Evolutionary conservation across 2,329 filamentous ascomycete genomes (phyloP).

Genomic region (Microdochium bolleyi): DNA sequence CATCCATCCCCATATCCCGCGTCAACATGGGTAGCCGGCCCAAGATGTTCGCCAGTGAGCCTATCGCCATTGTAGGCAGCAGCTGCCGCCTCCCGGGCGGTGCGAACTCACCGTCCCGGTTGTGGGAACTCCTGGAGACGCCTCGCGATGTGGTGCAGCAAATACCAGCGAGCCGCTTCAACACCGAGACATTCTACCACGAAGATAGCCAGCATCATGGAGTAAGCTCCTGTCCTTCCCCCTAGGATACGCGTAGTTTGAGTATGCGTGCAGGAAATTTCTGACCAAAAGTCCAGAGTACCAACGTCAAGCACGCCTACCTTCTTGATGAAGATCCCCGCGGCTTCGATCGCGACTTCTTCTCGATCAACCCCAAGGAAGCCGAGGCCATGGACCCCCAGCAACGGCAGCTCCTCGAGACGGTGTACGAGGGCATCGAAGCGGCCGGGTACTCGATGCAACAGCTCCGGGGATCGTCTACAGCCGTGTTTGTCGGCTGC

Average conservation of each 20-base stretch:
- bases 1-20: not conserved
- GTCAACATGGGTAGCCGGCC: not conserved
- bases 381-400: slow-evolving; percentile 28
- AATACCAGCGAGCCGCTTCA: slow-evolving; percentile 4
- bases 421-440: slow-evolving; percentile 29
- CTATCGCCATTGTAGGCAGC: slow-evolving; percentile 6
- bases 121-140: slow-evolving; percentile 3
- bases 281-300: slow-evolving; percentile 1
- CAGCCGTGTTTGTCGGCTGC: slow-evolving; percentile 13
- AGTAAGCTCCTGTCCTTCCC: not conserved
- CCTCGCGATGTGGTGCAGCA: slow-evolving; percentile 1
- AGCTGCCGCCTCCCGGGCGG: slow-evolving; percentile 5
- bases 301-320: slow-evolving; percentile 12
- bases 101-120: slow-evolving; percentile 2
- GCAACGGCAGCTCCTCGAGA: slow-evolving; percentile 26
- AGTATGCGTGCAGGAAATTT: not conserved
- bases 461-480: slow-evolving; percentile 4
- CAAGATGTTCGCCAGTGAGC: slow-evolving; percentile 1
- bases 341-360: slow-evolving; percentile 31
- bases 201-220: slow-evolving; percentile 11
- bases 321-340: slow-evolving; percentile 10
- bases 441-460: slow-evolving; percentile 3
- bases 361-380: slow-evolving; percentile 27
- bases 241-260: slow-evolving; percentile 1
- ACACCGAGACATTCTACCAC: slow-evolving; percentile 6